phyloP scores from a whole-genome alignment of 345 rosid species.

The Mallotus nudiflorus region DNA sequence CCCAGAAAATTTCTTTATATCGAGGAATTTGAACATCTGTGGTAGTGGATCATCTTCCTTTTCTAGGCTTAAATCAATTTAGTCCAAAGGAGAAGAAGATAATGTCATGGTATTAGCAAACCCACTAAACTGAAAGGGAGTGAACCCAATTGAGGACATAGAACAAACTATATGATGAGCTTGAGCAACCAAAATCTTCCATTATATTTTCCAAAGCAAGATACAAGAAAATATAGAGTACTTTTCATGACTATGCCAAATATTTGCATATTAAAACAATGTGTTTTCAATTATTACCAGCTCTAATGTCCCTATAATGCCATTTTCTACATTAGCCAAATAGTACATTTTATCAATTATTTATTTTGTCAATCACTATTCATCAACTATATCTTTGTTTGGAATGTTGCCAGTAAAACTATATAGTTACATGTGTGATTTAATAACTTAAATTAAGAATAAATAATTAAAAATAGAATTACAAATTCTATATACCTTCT shows the following conservation, averaged over 20 bases:
- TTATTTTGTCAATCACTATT: no score
- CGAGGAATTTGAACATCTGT: no score
- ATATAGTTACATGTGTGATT: neutral
- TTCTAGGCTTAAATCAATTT: no score
- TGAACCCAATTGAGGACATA: no score
- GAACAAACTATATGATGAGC: constrained; percentile 3
- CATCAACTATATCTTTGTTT: neutral
- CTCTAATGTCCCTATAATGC: neutral
- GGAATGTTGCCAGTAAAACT: neutral
- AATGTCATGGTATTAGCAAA: no score
- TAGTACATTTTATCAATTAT: neutral
- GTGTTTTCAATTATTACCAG: neutral
- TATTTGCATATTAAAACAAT: neutral
- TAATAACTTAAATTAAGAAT: neutral
- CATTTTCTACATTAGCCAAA: constrained; percentile 8
- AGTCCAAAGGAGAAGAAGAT: no score
- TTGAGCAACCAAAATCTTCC: constrained; percentile 6
- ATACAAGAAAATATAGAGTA: neutral
- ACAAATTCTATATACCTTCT: neutral
- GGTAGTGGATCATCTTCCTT: no score
- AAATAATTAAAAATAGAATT: neutral
- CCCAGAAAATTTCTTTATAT: no score
- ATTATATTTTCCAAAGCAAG: neutral
- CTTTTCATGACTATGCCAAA: neutral
- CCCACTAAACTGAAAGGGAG: no score